phyloP scores from a whole-genome alignment of 2,329 filamentous ascomycete species.

The Fusarium fracticaudum region DNA sequence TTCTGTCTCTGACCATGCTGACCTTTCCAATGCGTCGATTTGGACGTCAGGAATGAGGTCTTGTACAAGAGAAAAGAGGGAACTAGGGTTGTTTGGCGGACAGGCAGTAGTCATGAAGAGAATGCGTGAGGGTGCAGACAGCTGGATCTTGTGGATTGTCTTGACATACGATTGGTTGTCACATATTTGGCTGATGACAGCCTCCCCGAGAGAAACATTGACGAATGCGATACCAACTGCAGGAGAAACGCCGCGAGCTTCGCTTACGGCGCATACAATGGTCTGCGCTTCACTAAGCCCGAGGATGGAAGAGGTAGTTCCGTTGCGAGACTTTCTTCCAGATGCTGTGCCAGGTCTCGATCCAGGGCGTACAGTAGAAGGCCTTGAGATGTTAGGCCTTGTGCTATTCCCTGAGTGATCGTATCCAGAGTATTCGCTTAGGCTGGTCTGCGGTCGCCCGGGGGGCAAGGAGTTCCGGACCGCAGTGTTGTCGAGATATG shows the following conservation, averaged over 20 bases:
- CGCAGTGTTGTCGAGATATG: not conserved
- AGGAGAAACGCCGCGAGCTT: constrained; percentile 87
- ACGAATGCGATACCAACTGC: constrained; percentile 88
- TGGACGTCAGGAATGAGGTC: constrained; percentile 56
- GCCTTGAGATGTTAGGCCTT: constrained; percentile 29
- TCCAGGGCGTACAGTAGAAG: constrained; percentile 31
- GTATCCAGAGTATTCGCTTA: constrained; percentile 7
- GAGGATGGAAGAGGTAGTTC: constrained; percentile 50
- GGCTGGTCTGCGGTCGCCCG: constrained; percentile 7
- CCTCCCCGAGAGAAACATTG: constrained; percentile 86
- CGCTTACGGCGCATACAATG: constrained; percentile 87
- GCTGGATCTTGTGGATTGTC: constrained; percentile 85
- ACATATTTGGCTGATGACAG: constrained; percentile 87
- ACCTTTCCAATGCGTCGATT: constrained; percentile 70
- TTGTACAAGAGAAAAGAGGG: constrained; percentile 77
- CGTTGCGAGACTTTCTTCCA: constrained; percentile 56
- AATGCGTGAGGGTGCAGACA: constrained; percentile 82
- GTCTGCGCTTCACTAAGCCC: constrained; percentile 67
- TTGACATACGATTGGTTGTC: constrained; percentile 92
- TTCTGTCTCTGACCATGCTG: constrained; percentile 82
- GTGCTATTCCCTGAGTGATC: constrained; percentile 27
- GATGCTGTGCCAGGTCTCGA: constrained; percentile 53
- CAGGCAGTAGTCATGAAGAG: constrained; percentile 79
- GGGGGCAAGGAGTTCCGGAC: not conserved
- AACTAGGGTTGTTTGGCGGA: constrained; percentile 73